Evolutionary conservation across 2,329 filamentous ascomycete species (phyloP), one percentile per base, ranked within the genome.

Genomic region (Stenocarpella maydis): DNA sequence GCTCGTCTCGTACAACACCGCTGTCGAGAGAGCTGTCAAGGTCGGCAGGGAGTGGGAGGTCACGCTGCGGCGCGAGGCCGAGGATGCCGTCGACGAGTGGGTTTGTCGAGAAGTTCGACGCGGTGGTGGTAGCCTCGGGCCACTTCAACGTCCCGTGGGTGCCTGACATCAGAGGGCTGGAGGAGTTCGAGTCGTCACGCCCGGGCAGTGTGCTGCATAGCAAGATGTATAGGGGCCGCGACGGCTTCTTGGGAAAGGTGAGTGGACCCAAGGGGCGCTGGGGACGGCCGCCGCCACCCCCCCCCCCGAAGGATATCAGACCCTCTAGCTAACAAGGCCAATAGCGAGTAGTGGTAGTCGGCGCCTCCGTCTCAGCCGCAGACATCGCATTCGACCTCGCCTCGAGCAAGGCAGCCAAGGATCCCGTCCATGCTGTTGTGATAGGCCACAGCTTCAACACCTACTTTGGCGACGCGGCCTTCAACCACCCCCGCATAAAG

Each of bases 291-390:
- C n/a, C 15, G 15, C 4, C 8, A 3, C 21, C 8, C 12, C n/a
- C 15, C 8, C 4, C 8, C 1, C 21, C 8, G 5, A 10, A 34
- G 1, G 5, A 10, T 14, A 6, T 9, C 21, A 19, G 2, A 17
- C 7, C 31, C 39, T 31, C n/a, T 3, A 49, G 43, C 43, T 63
- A 28, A 63, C 28, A 19, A 47, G 0, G 6, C 4, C 39, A 6
- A 39, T 45, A 89, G 86, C 83, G 80, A 69, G 86, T 91, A 0
- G 80, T 91, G 0, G 83, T 90, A 0, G 87, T 92, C 1, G 89
- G 90, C 3, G 89, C 87, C 1, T 90, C 87, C 0, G 88, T 91
- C 3, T 91, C 89, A 0, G 89, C 86, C 0, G 85, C 87, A 34
- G 90, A 92, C 73, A 90, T 90, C 15, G 72, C 74, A 1, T 72